Base-by-base conservation (phyloP, 169 alveolate species). In the Plasmodium adleri region DNA sequence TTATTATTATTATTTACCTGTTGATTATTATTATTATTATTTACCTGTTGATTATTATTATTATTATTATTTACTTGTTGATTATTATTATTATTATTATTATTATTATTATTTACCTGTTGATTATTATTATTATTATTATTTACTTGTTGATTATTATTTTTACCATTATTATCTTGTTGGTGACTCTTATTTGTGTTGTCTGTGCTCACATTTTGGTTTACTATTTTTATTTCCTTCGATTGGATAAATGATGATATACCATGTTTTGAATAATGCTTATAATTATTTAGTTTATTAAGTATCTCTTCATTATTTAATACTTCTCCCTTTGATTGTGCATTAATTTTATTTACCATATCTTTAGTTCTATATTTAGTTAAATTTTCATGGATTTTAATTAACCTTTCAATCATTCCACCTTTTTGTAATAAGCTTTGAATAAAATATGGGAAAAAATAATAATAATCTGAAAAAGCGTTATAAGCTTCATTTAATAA, bases 391-490 rank as follows among this genome's bases (percentile, higher is more conserved):
- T 80, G 90, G 4, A 80, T 80, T 6, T 45, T 22, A 13, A 67
- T 64, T 70, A 80, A 56, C 26, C 90, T 70, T 22, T 80, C 90
- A 12, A 80, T 50, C 20, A 80, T 45, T 59, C 90, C 90, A 0
- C 56, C 90, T 47, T 66, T 80, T 80, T 80, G 68, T 26, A 80
- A 66, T 24, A 80, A 20, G 1, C 7, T 64, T 10, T 20, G 66
- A 13, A 78, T 72, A 64, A 80, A 80, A 7, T 28, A 26, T 70
- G 90, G 90, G 12, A 80, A 80, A 66, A 50, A 20, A 15, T 70
- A 67, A 80, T 80, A 80, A 43, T 80, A 80, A 17, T 80, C 90
- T 15, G 90, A 80, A 39, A 80, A 80, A 1, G 90, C 90, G 12
- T 10, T 1, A 80, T 24, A 80, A 39, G 90, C 90, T 50, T 80